Evolutionary conservation across 2,329 filamentous ascomycete genomes (phyloP), one percentile per base, ranked within the genome.

Genomic region (Balansia obtecta): DNA sequence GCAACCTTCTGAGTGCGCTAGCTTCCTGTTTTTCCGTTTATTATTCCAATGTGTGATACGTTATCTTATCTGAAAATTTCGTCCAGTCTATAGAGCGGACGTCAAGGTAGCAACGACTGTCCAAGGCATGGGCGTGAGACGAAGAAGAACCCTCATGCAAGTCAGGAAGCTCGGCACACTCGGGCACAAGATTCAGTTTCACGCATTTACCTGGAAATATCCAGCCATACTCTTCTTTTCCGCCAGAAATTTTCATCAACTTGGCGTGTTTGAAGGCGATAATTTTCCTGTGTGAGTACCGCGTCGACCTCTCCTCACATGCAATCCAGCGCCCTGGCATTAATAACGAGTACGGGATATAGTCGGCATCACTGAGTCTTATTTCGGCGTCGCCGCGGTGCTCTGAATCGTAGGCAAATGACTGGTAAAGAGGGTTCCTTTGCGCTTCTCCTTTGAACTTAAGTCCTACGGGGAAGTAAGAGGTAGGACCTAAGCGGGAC

Each of bases 251-350:
- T 4, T 22, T 22, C 4, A 3, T 2, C 4, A 22, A 22, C 20
- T 22, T 22, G 20, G 20, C 2, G 2, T 3, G 20, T 22, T 22
- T 22, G 20, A 22, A 22, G 20, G 4, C 4, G 20, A 22, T 22
- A n/a, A n/a, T n/a, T n/a, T n/a, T n/a, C n/a, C n/a, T n/a, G n/a
- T n/a, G 54, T n/a, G 56, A 46, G 55, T 71, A 72, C 60, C 71
- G 74, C 0, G 60, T 56, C 2, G 71, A 54, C 1, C 52, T 56
- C 22, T 65, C 64, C 42, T 65, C 60, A 59, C 73, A 76, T n/a
- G 68, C 70, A 13, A 67, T 54, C 51, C 64, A 75, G 0, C 61
- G 65, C 8, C 66, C 61, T 4, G 59, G 62, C 3, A 41, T 32
- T 18, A 71, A 55, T 44, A 59, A 58, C 20, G 61, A 54, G 51